phyloP scores from a whole-genome alignment of 2,329 filamentous ascomycete genomes.

The Apiospora saccharicola region DNA sequence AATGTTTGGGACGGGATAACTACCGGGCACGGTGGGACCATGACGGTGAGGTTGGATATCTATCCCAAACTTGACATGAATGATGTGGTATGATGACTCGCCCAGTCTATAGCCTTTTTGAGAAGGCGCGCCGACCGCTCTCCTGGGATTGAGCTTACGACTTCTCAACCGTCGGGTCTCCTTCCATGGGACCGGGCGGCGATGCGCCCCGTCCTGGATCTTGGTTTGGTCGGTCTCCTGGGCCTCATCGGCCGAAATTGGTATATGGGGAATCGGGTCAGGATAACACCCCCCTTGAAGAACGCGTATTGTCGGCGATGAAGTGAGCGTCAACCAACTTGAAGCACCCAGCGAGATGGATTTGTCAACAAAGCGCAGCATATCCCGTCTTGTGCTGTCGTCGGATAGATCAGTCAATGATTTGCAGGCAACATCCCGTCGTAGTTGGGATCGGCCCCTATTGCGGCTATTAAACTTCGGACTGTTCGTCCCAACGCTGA shows the following conservation, averaged over 20 bases:
- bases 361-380: constrained; percentile 1
- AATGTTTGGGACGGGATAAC: not conserved
- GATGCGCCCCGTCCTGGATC: not conserved
- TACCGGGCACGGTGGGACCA: not conserved
- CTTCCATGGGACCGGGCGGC: not conserved
- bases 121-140: not conserved
- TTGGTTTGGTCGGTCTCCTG: not conserved
- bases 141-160: constrained; percentile 3
- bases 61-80: constrained; percentile 7
- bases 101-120: not conserved
- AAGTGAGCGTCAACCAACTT: not conserved
- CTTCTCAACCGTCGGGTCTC: not conserved
- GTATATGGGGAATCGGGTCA: not conserved
- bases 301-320: not conserved
- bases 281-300: not conserved
- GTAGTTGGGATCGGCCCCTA: not conserved
- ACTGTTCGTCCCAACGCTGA: constrained; percentile 12
- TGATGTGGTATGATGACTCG: constrained; percentile 2
- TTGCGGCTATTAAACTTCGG: not conserved
- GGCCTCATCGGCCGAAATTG: constrained; percentile 9
- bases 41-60: not conserved
- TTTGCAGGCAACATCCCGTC: constrained; percentile 1
- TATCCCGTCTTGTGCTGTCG: not conserved
- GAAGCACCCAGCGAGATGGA: not conserved
- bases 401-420: not conserved